Conservation (phyloP, 2,329 filamentous ascomycete genomes). For the Claviceps maximensis region DNA sequence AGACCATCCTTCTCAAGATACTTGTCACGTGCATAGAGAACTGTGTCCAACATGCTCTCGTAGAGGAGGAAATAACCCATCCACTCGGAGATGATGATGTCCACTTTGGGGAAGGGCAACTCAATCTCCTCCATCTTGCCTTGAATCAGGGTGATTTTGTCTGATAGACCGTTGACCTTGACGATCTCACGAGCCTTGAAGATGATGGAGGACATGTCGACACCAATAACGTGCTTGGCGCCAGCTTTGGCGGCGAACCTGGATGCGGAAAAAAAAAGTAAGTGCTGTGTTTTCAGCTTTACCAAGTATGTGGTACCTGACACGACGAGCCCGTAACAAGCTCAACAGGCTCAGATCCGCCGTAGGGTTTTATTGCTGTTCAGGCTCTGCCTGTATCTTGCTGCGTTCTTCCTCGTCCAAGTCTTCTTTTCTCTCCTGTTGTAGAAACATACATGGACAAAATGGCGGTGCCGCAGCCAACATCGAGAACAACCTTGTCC, state of each 20-base stretch:
- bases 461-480: conserved; percentile 93
- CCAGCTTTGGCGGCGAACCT: conserved; percentile 96
- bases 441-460: conserved; percentile 73
- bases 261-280: conserved; percentile 1
- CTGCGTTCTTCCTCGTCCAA: neutral
- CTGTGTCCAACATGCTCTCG: conserved; percentile 97
- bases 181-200: conserved; percentile 97
- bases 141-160: conserved; percentile 95
- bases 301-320: neutral
- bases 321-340: neutral
- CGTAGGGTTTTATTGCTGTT: neutral
- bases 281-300: neutral
- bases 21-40: conserved; percentile 87
- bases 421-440: neutral
- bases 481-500: conserved; percentile 74
- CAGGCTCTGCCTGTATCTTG: neutral
- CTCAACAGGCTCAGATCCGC: neutral
- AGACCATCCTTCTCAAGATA: conserved; percentile 78
- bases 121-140: conserved; percentile 99
- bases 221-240: conserved; percentile 95
- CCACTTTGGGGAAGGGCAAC: conserved; percentile 86
- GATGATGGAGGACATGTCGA: conserved; percentile 99
- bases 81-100: conserved; percentile 99
- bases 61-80: conserved; percentile 99
- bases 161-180: conserved; percentile 74